These are phyloP conservation scores for Herpetomonas muscarum DNA, from an alignment of 208 protist species.

Conservation along the genomic window DNA sequence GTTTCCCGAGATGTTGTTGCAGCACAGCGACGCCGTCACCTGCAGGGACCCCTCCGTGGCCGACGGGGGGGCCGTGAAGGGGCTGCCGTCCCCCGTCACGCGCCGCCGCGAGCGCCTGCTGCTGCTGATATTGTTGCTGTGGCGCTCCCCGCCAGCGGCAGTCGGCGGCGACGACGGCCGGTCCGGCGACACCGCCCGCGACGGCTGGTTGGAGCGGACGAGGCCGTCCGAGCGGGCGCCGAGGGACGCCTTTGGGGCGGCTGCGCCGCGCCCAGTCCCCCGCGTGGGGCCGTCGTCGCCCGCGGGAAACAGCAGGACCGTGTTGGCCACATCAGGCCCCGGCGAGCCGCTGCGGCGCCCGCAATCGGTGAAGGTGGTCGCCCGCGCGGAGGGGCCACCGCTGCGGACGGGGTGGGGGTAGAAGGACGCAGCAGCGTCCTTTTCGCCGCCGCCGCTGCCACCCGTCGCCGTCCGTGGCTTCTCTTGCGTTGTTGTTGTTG, in stretches of 20 bases:
- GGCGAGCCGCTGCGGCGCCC: conserved; percentile 1
- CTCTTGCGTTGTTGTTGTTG: background rate
- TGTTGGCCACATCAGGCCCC: conserved; percentile 5
- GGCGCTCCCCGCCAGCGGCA: background rate
- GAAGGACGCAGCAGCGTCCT: too few relatives aligned
- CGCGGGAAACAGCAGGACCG: background rate
- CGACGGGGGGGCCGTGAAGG: conserved; percentile 11
- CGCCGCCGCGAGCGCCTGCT: background rate
- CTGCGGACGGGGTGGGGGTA: too few relatives aligned
- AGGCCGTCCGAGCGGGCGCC: conserved; percentile 17
- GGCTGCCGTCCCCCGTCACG: conserved; percentile 10
- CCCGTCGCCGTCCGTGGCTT: background rate
- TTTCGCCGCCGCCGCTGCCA: too few relatives aligned
- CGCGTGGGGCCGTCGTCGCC: background rate
- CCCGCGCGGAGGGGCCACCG: too few relatives aligned
- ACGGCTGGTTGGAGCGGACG: conserved; percentile 21
- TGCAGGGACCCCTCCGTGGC: conserved; percentile 47
- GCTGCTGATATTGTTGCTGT: too few relatives aligned
- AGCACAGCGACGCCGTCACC: conserved; percentile 40
- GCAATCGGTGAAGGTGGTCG: too few relatives aligned
- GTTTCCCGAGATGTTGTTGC: conserved; percentile 72
- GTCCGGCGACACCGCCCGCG: conserved; percentile 25
- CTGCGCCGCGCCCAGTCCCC: background rate
- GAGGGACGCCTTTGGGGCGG: background rate
- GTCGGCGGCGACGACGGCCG: background rate